Evolutionary conservation across 495 filamentous ascomycete species (phyloP), one percentile per base, ranked within the genome.

Genomic region (Penicillium maclennaniae): DNA sequence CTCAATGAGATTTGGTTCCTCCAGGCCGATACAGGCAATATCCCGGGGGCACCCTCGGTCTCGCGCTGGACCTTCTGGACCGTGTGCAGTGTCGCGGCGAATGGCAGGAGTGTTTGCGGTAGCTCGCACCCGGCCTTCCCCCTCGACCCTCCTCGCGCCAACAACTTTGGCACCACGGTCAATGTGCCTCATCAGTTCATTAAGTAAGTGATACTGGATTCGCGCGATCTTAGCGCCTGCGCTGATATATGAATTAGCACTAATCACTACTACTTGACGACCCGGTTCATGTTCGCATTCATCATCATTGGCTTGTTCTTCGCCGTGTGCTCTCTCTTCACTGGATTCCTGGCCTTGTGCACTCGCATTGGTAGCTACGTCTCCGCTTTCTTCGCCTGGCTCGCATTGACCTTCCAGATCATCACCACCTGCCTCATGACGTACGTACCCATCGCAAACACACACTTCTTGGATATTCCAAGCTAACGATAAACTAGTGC

Each of bases 1-100:
- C 74, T 90, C 16, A 81, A 86, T 57, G 59, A 85, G 39, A 87
- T 89, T 59, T 96, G 86, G 74, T 95, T 95, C 78, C 82, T 96
- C 27, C 79, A 86, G 63, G 87, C 85, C 58, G 77, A 83, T 65
- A 92, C 89, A 14, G 69, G 73, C 42, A 81, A 75, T 60, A 91
- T 95, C 61, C 73, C 84, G 10, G 81, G 81, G 19, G 83, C 90
- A 2, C 79, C 82, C 19, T 28, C 79, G 31, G 55, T 80, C 7
- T 84, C 89, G 7, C 83, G 91, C 70, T 96, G 91, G 91, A 93
- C 91, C 3, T 92, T 86, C 72, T 92, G 91, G 81, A 83, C 85
- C 59, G 67, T 92, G n/a, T 87, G 84, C 68, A 64, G 70, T 23
- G 80, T 79, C 25, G 64, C 56, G 6, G 36, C 45, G 37, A 70